Evolutionary conservation across 495 filamentous ascomycete species (phyloP), one percentile per base, ranked within the genome.

Genomic region (Penicillium cataractarum): DNA sequence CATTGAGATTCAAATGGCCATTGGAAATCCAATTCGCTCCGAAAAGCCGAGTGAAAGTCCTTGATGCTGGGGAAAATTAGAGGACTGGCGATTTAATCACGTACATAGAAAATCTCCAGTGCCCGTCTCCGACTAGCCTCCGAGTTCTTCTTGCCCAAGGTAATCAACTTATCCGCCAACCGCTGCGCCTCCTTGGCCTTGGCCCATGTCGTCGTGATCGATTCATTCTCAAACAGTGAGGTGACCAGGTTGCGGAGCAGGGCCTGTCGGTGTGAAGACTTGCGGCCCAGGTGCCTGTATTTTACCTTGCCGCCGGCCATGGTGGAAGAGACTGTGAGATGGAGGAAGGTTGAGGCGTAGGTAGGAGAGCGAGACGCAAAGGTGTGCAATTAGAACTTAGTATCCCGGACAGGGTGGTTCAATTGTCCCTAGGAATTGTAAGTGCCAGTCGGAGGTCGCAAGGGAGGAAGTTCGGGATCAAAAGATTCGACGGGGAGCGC

Each of bases 181-280:
- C 89, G 84, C 76, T 98, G 95, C 48, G 95, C 90, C 80, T 99
- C 95, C 76, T 98, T 99, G 32, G 95, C 95, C 80, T 97, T 98
- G 74, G 86, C 86, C 87, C 89, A 97, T 78, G 95, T 97, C 27
- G 95, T 99, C 51, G 86, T 87, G 80, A 99, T 96, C 56, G 90
- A 86, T 79, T 99, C 95, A 74, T 97, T 86, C 71, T 89, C 82
- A 81, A 99, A 87, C 58, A 99, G 90, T n/a, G 92, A 94, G 61
- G 93, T 96, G 70, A 98, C 92, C 48, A 99, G 84, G 77, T 98
- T 98, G 65, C 95, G 92, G 60, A 99, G 90, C 63, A 99, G 86
- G 57, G 95, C 93, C 78, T 94, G 86, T 71, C 95, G 87, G 72
- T 97, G 95, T 32, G 95, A 78, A 31, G 91, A 95, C 37, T 79